A percentile compares a stretch with the other conserved stretches of the same genome.
Conservation (phyloP, 2,329 filamentous ascomycete species). For the Neoarthrinium moseri region DNA sequence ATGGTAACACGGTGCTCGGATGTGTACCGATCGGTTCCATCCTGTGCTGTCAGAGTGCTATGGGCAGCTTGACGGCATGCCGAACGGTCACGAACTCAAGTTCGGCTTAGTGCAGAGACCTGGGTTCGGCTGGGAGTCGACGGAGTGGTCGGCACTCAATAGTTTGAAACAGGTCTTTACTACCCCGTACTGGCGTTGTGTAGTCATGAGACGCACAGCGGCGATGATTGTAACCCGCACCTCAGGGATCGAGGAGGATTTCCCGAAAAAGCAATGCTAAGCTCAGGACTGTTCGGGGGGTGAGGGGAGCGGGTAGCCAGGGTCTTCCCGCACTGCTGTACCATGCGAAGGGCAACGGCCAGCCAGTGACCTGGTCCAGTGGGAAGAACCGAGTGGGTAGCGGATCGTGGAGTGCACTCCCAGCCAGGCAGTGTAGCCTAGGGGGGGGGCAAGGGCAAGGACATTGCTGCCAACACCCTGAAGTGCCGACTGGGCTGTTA, state of each 20-base stretch:
- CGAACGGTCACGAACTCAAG: too few relatives aligned
- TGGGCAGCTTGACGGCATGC: neutral
- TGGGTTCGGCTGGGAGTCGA: too few relatives aligned
- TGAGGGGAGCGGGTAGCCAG: conserved; percentile 40
- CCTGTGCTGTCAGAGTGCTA: neutral
- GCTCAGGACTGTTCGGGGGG: conserved; percentile 8
- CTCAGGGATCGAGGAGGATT: neutral
- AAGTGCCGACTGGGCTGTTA: conserved; percentile 9
- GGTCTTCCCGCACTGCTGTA: conserved; percentile 29
- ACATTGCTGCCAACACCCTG: conserved; percentile 3
- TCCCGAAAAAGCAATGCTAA: conserved; percentile 2
- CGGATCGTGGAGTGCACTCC: conserved; percentile 32
- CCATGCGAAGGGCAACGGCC: conserved; percentile 26
- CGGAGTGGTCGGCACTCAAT: too few relatives aligned
- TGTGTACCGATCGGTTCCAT: neutral
- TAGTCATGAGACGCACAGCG: too few relatives aligned
- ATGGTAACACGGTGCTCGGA: neutral
- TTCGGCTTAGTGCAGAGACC: too few relatives aligned
- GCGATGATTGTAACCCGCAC: too few relatives aligned
- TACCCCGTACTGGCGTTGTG: too few relatives aligned
- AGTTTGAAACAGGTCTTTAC: too few relatives aligned
- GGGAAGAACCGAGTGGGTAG: conserved; percentile 17
- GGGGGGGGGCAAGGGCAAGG: conserved; percentile 12
- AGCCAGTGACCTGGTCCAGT: conserved; percentile 20
- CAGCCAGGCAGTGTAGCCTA: too few relatives aligned